Evolutionary conservation across 2,329 filamentous ascomycete genomes (phyloP).

Genomic region (Beauveria australis): DNA sequence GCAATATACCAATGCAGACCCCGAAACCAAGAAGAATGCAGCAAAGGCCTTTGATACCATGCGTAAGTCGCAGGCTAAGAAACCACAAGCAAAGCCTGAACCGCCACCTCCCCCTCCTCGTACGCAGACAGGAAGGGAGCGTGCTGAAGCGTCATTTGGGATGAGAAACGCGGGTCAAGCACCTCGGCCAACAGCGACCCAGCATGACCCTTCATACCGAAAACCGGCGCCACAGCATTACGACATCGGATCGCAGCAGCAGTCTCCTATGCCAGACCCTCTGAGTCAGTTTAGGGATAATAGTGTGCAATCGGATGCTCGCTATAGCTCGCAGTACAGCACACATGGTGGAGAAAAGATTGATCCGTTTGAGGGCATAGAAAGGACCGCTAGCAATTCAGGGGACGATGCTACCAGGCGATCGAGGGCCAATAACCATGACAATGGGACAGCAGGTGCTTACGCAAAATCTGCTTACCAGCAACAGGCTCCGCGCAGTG

Average conservation of each 20-base stretch:
- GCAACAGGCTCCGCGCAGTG: background rate
- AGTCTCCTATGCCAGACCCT: conserved; percentile 33
- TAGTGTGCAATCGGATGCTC: conserved; percentile 35
- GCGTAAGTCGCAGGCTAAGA: conserved; percentile 28
- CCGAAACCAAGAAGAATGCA: conserved; percentile 33
- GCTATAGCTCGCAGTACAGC: conserved; percentile 51
- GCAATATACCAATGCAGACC: conserved; percentile 24
- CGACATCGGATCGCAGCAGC: conserved; percentile 15
- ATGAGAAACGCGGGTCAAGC: conserved; percentile 40
- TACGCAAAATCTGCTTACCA: conserved; percentile 7
- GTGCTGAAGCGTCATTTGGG: conserved; percentile 48
- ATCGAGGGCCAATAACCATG: background rate
- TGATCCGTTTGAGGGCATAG: conserved; percentile 43
- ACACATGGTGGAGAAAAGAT: conserved; percentile 50
- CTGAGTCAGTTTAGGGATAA: conserved; percentile 36
- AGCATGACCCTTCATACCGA: conserved; percentile 15
- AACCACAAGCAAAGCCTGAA: conserved; percentile 22
- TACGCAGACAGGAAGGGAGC: conserved; percentile 44
- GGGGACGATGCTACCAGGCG: background rate
- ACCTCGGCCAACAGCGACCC: conserved; percentile 37
- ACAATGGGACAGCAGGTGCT: background rate
- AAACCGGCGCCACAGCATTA: conserved; percentile 7
- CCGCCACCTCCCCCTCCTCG: conserved; percentile 29
- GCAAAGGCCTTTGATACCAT: conserved; percentile 36
- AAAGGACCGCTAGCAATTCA: conserved; percentile 36